A percentile compares a stretch with the other conserved stretches of the same genome.
These are phyloP conservation scores for Cryphonectria radicalis DNA, from an alignment of 2,329 filamentous ascomycete species.

Conservation along the genomic window DNA sequence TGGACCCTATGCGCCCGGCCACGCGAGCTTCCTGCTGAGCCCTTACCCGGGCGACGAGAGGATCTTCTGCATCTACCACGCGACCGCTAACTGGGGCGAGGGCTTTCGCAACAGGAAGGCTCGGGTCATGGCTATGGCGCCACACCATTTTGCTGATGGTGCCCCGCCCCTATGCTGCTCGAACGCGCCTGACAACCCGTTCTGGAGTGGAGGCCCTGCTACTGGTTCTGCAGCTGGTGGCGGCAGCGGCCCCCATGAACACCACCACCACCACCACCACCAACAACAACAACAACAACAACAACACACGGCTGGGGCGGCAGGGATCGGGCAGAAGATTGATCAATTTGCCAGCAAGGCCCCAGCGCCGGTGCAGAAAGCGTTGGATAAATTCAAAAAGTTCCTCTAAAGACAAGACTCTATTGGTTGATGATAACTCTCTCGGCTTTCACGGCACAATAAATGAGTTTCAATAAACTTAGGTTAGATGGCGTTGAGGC, in stretches of 20 bases:
- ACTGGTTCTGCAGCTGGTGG: background rate
- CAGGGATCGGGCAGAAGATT: constrained; percentile 19
- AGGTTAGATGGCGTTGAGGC: background rate
- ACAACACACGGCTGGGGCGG: background rate
- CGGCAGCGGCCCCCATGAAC: background rate
- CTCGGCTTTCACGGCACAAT: background rate
- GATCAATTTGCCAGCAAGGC: constrained; percentile 18
- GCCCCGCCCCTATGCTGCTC: constrained; percentile 30
- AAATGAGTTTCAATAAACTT: background rate
- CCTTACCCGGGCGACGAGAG: constrained; percentile 28
- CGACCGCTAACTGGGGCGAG: constrained; percentile 28
- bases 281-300: too few relatives aligned
- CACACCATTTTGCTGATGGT: constrained; percentile 25
- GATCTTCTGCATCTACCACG: constrained; percentile 32
- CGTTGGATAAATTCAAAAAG: constrained; percentile 13
- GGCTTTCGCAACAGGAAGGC: constrained; percentile 33
- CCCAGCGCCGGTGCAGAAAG: constrained; percentile 19
- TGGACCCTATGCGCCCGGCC: constrained; percentile 32
- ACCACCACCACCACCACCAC: background rate
- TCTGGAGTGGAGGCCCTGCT: constrained; percentile 3
- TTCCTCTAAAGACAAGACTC: background rate
- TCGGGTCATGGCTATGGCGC: constrained; percentile 26
- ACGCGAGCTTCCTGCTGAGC: constrained; percentile 31
- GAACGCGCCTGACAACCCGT: constrained; percentile 14
- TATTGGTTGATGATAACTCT: background rate